These are phyloP conservation scores for Sugiyamaella paludigena DNA, from an alignment of 1,139 yeast genomes.

Conservation along the genomic window DNA sequence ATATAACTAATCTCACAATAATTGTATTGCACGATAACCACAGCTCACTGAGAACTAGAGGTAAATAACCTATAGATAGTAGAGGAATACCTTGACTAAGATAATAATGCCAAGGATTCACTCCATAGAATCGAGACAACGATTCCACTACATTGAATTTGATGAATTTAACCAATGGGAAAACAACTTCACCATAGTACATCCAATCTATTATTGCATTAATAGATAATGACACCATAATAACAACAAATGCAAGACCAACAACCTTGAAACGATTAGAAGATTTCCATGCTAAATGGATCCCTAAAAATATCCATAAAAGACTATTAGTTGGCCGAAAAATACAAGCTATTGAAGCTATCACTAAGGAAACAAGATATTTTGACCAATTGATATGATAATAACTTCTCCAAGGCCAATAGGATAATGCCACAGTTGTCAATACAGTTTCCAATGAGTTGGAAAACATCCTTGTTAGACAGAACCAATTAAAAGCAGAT, in stretches of 20 bases:
- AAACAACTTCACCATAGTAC: conserved; percentile 55
- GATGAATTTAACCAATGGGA: conserved; percentile 69
- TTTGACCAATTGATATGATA: conserved; percentile 12
- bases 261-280: conserved; percentile 21
- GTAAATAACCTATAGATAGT: conserved; percentile 62
- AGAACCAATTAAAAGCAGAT: conserved; percentile 83
- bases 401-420: conserved; percentile 63
- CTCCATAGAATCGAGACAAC: conserved; percentile 80
- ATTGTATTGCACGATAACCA: conserved; percentile 28
- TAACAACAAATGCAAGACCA: conserved; percentile 29
- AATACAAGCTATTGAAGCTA: conserved; percentile 40
- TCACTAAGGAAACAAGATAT: conserved; percentile 25
- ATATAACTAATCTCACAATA: conserved; percentile 36
- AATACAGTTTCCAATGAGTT: conserved; percentile 77
- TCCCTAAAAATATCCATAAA: conserved; percentile 68
- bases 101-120: conserved; percentile 84
- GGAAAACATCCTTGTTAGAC: conserved; percentile 79
- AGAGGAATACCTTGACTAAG: conserved; percentile 79
- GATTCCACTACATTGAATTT: conserved; percentile 73
- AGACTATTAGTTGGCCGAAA: conserved; percentile 82
- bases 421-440: conserved; percentile 64
- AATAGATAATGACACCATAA: conserved; percentile 35
- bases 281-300: conserved; percentile 31
- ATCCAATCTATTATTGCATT: conserved; percentile 52
- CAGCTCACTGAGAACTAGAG: conserved; percentile 52